Evolutionary conservation across 2,329 filamentous ascomycete genomes (phyloP), one percentile per base, ranked within the genome.

Genomic region (Rutstroemia sydowiana): DNA sequence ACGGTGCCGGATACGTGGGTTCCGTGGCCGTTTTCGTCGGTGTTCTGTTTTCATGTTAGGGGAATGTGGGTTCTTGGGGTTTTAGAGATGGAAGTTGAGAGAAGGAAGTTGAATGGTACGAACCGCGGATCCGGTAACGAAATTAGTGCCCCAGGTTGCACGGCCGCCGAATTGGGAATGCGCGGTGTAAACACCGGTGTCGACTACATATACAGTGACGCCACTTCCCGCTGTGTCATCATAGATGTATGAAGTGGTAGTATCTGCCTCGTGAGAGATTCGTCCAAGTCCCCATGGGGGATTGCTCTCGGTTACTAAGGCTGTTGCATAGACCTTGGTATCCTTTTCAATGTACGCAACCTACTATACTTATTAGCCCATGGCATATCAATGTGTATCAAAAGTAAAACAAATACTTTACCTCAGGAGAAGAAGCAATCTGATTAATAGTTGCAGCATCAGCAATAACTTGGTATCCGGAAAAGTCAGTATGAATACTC

Each of bases 1-100:
- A 69, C 65, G 1, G 70, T 73, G 6, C 69, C 71, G 16, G 69
- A 66, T 18, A 68, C 66, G 54, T 73, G 72, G 16, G 70, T 72
- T 32, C 71, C 71, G 16, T 73, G 72, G 9, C 71, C 63, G 41
- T 70, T 66, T 28, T 62, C 62, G 52, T 73, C 70, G 20, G 63
- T 66, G 51, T 67, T 62, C 63, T 57, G 11, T 31, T 36, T 3
- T 16, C 3, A 4, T 36, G 18, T 45, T 48, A 45, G 59, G 40
- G 50, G 45, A 16, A 26, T 39, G 14, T 18, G 10, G 3, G 43
- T 14, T 13, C 5, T 18, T 40, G 51, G 52, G 47, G 31, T 46
- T 47, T 1, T 23, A 37, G n/a, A n/a, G n/a, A n/a, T n/a, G n/a
- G n/a, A n/a, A n/a, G n/a, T n/a, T n/a, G n/a, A n/a, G n/a, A n/a